These are phyloP conservation scores for Rhodotorula sphaerocarpa DNA, from an alignment of 768 basidiomycete genomes.

Conservation along the genomic window DNA sequence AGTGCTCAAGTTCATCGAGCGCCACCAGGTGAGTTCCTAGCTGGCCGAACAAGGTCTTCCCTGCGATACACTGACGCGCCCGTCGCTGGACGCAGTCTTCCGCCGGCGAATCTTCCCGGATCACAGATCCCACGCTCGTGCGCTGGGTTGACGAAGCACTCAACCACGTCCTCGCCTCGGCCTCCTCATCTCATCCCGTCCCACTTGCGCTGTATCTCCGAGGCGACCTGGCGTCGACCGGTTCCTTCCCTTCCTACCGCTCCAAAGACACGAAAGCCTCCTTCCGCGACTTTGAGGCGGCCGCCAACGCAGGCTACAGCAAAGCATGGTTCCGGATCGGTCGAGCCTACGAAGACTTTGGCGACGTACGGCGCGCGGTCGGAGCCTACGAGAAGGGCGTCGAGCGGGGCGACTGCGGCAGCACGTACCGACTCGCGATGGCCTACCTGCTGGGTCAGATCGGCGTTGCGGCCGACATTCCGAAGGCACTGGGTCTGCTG, in stretches of 20 bases:
- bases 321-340: conserved; percentile 89
- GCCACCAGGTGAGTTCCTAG: conserved; percentile 43
- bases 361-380: conserved; percentile 61
- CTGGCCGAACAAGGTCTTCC: no score
- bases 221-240: conserved; percentile 64
- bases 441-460: conserved; percentile 85
- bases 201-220: conserved; percentile 70
- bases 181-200: conserved; percentile 45
- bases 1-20: conserved; percentile 69
- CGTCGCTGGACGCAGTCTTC: conserved; percentile 43
- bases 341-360: conserved; percentile 78
- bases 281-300: conserved; percentile 79
- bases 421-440: conserved; percentile 85
- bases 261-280: conserved; percentile 64
- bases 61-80: conserved; percentile 43
- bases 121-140: conserved; percentile 56
- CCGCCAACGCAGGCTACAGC: conserved; percentile 66
- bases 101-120: conserved; percentile 50
- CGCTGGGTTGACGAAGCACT: conserved; percentile 60
- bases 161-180: conserved; percentile 54
- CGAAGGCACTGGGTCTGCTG: conserved; percentile 61
- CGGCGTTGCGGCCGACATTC: conserved; percentile 51
- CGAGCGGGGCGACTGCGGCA: conserved; percentile 64
- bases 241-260: conserved; percentile 60
- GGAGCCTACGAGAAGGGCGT: conserved; percentile 82